Conservation (phyloP, 2,329 filamentous ascomycete species). For the Diaporthe caulivora region DNA sequence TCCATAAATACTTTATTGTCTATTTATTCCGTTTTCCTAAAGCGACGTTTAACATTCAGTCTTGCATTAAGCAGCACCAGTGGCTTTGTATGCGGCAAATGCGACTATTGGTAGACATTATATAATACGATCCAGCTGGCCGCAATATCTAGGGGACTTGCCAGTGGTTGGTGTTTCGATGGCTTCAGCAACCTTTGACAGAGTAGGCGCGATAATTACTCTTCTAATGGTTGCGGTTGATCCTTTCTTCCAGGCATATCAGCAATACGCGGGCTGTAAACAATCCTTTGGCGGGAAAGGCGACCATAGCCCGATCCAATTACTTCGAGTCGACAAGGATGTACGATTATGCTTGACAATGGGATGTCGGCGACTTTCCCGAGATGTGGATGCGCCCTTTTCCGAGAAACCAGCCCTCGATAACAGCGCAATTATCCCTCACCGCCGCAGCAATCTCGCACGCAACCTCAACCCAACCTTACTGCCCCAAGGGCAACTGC, state of each 20-base stretch:
- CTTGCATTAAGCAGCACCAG: background rate
- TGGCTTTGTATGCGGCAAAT: background rate
- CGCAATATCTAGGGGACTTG: background rate
- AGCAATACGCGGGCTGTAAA: background rate
- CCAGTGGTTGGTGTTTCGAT: background rate
- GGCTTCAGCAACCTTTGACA: background rate
- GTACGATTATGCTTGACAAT: too few species aligned
- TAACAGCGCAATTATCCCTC: background rate
- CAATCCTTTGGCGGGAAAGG: background rate
- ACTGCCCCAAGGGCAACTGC: background rate
- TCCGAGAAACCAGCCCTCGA: too few species aligned
- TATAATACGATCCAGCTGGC: background rate
- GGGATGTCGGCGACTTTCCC: too few species aligned
- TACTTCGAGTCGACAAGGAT: background rate
- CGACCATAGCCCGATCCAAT: background rate
- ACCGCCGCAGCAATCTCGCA: background rate
- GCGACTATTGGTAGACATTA: background rate
- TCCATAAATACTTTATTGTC: background rate
- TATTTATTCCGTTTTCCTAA: background rate
- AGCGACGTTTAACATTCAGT: background rate
- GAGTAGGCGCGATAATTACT: background rate
- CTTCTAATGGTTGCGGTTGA: background rate
- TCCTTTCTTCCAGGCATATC: background rate
- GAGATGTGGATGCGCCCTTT: too few species aligned
- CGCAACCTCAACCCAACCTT: background rate